A percentile compares a stretch with the other conserved stretches of the same genome.
Conservation (phyloP, 345 rosid genomes). For the Hevea brasiliensis region DNA sequence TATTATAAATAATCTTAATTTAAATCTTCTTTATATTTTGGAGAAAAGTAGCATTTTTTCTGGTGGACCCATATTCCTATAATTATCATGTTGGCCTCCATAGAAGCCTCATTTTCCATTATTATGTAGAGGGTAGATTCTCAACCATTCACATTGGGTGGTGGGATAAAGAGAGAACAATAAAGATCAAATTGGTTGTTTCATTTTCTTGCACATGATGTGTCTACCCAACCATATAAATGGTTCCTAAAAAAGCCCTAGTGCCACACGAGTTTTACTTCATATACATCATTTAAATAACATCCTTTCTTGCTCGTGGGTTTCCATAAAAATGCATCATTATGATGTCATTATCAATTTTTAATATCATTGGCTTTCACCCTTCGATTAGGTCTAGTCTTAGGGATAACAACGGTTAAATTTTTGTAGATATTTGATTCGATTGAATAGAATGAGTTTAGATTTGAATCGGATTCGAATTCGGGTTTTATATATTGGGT, state of each 20-base stretch:
- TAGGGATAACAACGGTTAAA: too few species aligned
- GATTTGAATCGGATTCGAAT: too few species aligned
- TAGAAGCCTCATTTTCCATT: slow-evolving; percentile 28
- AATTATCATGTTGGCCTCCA: slow-evolving; percentile 28
- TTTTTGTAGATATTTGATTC: too few species aligned
- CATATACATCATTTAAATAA: too few species aligned
- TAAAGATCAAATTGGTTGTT: slow-evolving; percentile 12
- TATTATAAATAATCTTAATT: not conserved
- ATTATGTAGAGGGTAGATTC: slow-evolving; percentile 13
- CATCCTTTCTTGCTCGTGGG: not conserved
- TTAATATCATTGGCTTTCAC: too few species aligned
- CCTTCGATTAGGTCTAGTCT: too few species aligned
- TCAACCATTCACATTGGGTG: slow-evolving; percentile 36
- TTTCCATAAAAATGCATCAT: not conserved
- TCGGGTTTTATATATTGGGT: too few species aligned
- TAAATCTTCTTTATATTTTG: too few species aligned
- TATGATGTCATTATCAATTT: not conserved
- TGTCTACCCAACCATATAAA: not conserved
- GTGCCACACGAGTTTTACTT: too few species aligned
- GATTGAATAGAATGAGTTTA: too few species aligned
- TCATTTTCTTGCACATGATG: slow-evolving; percentile 9
- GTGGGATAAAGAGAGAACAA: slow-evolving; percentile 29
- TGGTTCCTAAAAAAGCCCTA: not conserved
- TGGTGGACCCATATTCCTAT: slow-evolving; percentile 17
- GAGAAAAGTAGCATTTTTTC: too few species aligned